These are phyloP conservation scores for Diaporthe sp. DNA, from an alignment of 2,329 filamentous ascomycete species.

Conservation along the genomic window DNA sequence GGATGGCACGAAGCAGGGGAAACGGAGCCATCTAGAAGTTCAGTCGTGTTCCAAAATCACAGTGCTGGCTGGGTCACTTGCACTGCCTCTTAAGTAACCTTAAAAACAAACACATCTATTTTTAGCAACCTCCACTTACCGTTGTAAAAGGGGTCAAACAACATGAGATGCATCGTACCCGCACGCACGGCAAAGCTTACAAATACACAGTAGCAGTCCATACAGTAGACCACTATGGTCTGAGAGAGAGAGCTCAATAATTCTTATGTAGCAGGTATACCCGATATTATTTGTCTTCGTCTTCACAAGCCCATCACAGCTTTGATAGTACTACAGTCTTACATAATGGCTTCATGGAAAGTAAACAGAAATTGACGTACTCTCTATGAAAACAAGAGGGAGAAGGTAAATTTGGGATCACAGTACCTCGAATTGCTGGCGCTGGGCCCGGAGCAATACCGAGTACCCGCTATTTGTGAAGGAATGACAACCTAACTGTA, in stretches of 20 bases:
- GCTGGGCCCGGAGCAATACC: background rate
- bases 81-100: constrained; percentile 4
- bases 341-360: too few species aligned
- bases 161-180: background rate
- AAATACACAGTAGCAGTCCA: background rate
- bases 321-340: background rate
- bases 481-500: background rate
- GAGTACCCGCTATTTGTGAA: background rate
- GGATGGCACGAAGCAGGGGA: background rate
- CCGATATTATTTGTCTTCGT: background rate
- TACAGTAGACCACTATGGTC: background rate
- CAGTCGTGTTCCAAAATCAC: constrained; percentile 9
- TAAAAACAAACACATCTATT: constrained; percentile 5
- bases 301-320: background rate
- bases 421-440: background rate
- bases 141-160: background rate
- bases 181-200: background rate
- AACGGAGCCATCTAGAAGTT: background rate
- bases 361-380: too few species aligned
- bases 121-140: background rate
- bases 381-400: background rate
- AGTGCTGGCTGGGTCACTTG: background rate
- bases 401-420: too few species aligned
- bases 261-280: too few species aligned
- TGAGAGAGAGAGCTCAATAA: background rate